Evolutionary conservation across 371 early-diverging fungal genomes (phyloP), one percentile per base, ranked within the genome.

Genomic region (Mucor velutinosus): DNA sequence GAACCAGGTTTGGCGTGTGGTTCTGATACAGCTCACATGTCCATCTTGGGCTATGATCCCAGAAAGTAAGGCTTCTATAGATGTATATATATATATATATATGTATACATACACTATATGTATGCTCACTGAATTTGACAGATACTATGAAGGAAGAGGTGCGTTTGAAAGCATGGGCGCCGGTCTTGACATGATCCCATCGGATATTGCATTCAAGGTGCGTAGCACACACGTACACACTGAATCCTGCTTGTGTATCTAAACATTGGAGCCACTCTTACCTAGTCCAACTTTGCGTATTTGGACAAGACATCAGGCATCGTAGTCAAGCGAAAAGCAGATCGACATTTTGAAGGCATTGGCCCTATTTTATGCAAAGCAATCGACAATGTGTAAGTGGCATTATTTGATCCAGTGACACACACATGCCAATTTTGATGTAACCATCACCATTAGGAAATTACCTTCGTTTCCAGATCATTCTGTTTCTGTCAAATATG

Each of bases 121-220:
- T 56, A 1, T 23, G 10, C 5, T 29, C 30, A 30, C 39, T 17
- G 17, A 51, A 17, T 35, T 12, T 7, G 4, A 19, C 49, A 86
- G 86, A 15, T 72, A 77, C 69, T 84, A 84, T 62, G 66, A 76
- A 43, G 86, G 86, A 41, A 71, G 86, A 64, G 86, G 86, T 19
- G 86, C 86, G 1, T 86, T 85, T 80, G 86, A 86, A 67, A 76
- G 80, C 8, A 82, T 86, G 83, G 86, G 86, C 7, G 84, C 85
- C 25, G 86, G 86, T 2, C 61, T 86, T 33, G 77, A 77, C 23
- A 79, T 86, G 82, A 67, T 72, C 14, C 86, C 82, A 17, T 86
- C 86, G 15, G 86, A 86, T 66, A 85, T 86, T 71, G 86, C 86
- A 3, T 86, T 86, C 56, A 86, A 86, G 66, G 85, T 85, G 75